Evolutionary conservation across 306 rosid genomes (phyloP).

Genomic region (Pueraria montana): DNA sequence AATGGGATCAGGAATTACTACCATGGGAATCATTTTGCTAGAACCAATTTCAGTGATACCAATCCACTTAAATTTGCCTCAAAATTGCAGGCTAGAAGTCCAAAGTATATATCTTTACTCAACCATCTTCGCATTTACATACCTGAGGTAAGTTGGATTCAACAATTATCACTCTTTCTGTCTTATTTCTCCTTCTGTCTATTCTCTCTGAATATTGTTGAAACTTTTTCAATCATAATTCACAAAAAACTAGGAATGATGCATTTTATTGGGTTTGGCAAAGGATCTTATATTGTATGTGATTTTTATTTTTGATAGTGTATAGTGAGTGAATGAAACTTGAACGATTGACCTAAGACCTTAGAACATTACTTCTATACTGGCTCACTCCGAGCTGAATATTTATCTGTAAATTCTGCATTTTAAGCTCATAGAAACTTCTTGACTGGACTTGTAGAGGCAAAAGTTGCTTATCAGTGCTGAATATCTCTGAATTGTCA

Average conservation of each 20-base stretch:
- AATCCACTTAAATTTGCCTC: conserved; percentile 83
- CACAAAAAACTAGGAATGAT: not conserved
- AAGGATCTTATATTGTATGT: conserved; percentile 17
- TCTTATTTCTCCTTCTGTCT: not conserved
- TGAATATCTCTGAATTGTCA: not conserved
- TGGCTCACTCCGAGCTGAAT: conserved; percentile 16
- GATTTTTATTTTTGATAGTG: not conserved
- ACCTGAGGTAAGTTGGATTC: conserved; percentile 82
- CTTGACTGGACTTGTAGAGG: conserved; percentile 18
- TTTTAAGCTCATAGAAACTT: conserved; percentile 21
- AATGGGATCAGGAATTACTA: conserved; percentile 89
- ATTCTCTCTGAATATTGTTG: conserved; percentile 18
- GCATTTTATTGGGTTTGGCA: conserved; percentile 13
- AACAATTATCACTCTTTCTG: not conserved
- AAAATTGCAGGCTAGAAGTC: conserved; percentile 94
- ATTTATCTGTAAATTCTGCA: conserved; percentile 6
- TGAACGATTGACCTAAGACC: conserved; percentile 14
- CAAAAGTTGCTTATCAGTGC: conserved; percentile 3
- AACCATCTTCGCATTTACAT: conserved; percentile 96
- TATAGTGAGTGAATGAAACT: not conserved
- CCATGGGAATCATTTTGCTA: conserved; percentile 86
- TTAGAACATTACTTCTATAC: conserved; percentile 21
- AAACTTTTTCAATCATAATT: conserved; percentile 1
- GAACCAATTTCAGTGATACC: conserved; percentile 79
- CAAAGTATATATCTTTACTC: conserved; percentile 96